Evolutionary conservation across 257 asterid species (phyloP), one percentile per base, ranked within the genome.

Genomic region (Rehmannia glutinosa): DNA sequence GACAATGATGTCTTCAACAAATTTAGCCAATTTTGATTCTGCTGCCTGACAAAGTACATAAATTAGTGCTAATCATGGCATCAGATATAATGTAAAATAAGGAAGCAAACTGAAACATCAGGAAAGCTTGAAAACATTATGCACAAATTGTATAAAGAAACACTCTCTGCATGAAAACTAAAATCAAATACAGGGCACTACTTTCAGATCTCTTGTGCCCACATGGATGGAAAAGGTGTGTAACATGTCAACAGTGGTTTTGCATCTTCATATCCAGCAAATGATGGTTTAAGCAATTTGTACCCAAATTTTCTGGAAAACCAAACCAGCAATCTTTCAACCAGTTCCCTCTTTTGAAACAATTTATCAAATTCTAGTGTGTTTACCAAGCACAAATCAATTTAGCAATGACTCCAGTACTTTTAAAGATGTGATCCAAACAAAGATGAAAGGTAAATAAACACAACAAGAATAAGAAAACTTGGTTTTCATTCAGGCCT

Each of bases 1-100:
- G 70, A 94, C 93, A 70, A 94, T 85, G 65, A 94, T 94, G 68
- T 94, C 99, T 87, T 91, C 97, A 45, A 91, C 97, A 88, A 91
- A 88, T 74, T 80, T 89, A 65, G 97, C 96, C 77, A 94, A 79
- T 80, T 88, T 91, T 8, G 97, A 88, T 84, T 94, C 97, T 43
- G 97, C 99, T 62, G 73, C 96, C 99, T 93, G 87, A 75, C 30
- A 76, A 57, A 55, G 41, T 53, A 82, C 64, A 61, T 24, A 41
- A 61, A 49, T 68, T 68, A 72, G 25, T 35, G 62, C 17, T 74
- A 35, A 67, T 33, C 45, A 76, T 45, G 68, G 38, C 38, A 64
- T 72, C 65, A 58, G 39, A 63, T 43, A 71, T 27, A 53, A 52
- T 52, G 54, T 28, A 27, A 32, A 60, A 46, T 43, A 35, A 8